Percentiles rank a stretch among this genome's conserved stretches.
Conservation (phyloP, 176 grass and related monocot genomes). For the bread wheat (Triticum aestivum) region DNA sequence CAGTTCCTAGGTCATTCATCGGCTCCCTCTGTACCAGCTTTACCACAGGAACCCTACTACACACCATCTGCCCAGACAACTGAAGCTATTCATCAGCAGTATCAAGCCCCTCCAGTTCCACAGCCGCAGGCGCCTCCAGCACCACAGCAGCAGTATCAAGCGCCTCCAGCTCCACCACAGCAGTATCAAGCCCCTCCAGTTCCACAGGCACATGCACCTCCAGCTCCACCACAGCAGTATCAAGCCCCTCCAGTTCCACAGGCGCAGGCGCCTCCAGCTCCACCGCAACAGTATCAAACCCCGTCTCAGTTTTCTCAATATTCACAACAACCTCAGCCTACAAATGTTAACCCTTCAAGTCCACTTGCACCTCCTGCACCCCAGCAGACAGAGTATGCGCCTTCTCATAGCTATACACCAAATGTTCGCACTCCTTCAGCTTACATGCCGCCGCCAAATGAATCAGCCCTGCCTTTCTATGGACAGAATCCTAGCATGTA, state of each 20-base stretch:
- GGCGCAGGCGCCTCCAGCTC: slow-evolving; percentile 42
- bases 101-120: slow-evolving; percentile 47
- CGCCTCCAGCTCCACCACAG: slow-evolving; percentile 36
- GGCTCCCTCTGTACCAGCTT: slow-evolving; percentile 32
- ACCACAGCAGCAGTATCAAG: slow-evolving; percentile 55
- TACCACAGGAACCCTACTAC: slow-evolving; percentile 50
- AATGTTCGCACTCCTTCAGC: slow-evolving; percentile 47
- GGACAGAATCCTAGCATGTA: slow-evolving; percentile 56
- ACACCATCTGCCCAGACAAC: slow-evolving; percentile 36
- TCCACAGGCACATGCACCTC: slow-evolving; percentile 40
- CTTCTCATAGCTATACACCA: slow-evolving; percentile 58
- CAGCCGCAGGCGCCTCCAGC: slow-evolving; percentile 42
- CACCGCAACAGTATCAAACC: slow-evolving; percentile 45
- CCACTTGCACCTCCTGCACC: slow-evolving; percentile 34
- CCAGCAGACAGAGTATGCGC: slow-evolving; percentile 55
- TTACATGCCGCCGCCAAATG: slow-evolving; percentile 52
- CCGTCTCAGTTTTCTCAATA: slow-evolving; percentile 55
- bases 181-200: slow-evolving; percentile 50
- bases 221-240: slow-evolving; percentile 48
- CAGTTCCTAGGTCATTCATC: slow-evolving; percentile 36
- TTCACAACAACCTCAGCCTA: slow-evolving; percentile 39
- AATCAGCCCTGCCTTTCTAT: slow-evolving; percentile 65
- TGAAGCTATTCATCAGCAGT: slow-evolving; percentile 63
- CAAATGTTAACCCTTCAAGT: slow-evolving; percentile 40
- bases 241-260: slow-evolving; percentile 47